Base-by-base conservation (phyloP, 352 stramenopile genomes). In the Elongisporangium undulatum region DNA sequence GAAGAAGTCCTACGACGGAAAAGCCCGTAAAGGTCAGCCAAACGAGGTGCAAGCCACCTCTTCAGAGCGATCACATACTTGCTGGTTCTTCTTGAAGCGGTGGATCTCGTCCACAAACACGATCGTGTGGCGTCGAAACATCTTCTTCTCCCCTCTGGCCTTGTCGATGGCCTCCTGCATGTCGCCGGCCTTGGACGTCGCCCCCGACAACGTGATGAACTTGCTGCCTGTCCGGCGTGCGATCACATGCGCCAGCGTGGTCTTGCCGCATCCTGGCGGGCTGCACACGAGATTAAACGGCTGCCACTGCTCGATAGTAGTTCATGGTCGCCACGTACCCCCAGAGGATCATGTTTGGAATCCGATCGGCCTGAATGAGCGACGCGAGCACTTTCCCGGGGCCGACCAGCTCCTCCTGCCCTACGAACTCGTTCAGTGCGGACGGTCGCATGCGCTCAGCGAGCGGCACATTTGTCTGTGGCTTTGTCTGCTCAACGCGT, bases 41-140 rank as follows among this genome's bases (percentile, higher is more conserved):
- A 16, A 48, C 58, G n/a, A 67, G 48, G 17, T 49, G 26, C 20
- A 48, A 24, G 6, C 23, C 22, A 58, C 13, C 38, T 16, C 3
- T 20, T 21, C 2, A 1, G n/a, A 53, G 10, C 2, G 20, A 38
- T 12, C 19, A 53, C 39, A 9, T 48, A 66, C 70, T 69, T 96
- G 88, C 39, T 94, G 82, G 57, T 87, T 89, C 64, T 95, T 95
- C 58, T 92, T 95, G 66, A 93, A 95, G 7, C 85, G 80, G 62
- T 96, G 88, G 55, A 96, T 90, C 64, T 96, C 88, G 49, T 96
- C 88, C 1, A 95, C 82, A 53, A 96, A 96, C 17, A 96, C 74
- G 22, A 94, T 91, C 0, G 88, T 95, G 21, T 78, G 72, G 52
- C 85, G 64, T 15, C 67, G 66, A 5, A 87, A 74, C 56, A 93